These are phyloP conservation scores for Coniochaeta sp. DNA, from an alignment of 2,329 filamentous ascomycete species.

Conservation along the genomic window DNA sequence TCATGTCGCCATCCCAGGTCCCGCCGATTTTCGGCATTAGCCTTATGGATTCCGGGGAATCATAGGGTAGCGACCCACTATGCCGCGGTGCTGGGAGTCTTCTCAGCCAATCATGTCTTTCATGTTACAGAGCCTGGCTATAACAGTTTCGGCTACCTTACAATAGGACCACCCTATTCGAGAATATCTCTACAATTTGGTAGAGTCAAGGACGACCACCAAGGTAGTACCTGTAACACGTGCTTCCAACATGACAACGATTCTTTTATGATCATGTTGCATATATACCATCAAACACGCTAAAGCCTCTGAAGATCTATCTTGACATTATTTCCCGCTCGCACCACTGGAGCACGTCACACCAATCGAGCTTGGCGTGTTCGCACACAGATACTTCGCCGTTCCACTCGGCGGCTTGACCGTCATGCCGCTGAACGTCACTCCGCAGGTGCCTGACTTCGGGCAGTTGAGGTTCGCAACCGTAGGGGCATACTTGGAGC, in stretches of 20 bases:
- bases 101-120: background rate
- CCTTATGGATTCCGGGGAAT: background rate
- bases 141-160: no score
- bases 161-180: no score
- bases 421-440: conserved; percentile 22
- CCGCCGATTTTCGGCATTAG: background rate
- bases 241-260: no score
- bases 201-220: no score
- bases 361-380: conserved; percentile 4
- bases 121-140: background rate
- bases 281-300: no score
- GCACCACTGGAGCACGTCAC: conserved; percentile 6
- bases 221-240: no score
- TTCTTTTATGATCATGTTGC: background rate
- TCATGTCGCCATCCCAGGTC: background rate
- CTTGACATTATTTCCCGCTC: background rate
- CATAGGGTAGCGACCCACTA: background rate
- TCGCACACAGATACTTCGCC: conserved; percentile 7
- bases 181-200: no score
- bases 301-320: no score
- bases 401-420: conserved; percentile 22
- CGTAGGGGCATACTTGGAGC: conserved; percentile 23
- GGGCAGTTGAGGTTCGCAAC: conserved; percentile 30
- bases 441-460: conserved; percentile 25
- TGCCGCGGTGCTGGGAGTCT: background rate